phyloP scores from a whole-genome alignment of 2,329 filamentous ascomycete species.

The Xylariaceae sp. region DNA sequence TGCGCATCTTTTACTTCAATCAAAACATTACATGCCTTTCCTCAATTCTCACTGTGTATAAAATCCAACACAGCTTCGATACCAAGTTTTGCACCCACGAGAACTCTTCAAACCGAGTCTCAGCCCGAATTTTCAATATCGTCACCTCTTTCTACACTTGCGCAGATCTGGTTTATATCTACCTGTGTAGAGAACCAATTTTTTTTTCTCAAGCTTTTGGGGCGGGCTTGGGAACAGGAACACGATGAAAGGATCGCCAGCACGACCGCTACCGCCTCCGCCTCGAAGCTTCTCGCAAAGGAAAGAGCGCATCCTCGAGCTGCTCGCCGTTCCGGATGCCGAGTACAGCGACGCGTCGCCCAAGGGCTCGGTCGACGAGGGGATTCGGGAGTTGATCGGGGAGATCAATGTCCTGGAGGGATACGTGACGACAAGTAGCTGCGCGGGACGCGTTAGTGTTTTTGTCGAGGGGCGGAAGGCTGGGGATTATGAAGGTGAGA shows the following conservation, averaged over 20 bases:
- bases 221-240: too few relatives aligned
- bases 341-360: conserved; percentile 86
- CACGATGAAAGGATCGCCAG: conserved; percentile 2
- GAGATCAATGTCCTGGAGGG: conserved; percentile 78
- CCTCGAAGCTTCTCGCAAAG: conserved; percentile 58
- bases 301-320: conserved; percentile 75
- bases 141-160: too few relatives aligned
- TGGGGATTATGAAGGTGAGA: conserved; percentile 28
- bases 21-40: not conserved
- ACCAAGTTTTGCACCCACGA: not conserved
- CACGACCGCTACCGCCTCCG: conserved; percentile 14
- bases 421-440: conserved; percentile 91
- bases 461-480: conserved; percentile 80
- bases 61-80: too few relatives aligned
- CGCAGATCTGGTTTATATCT: too few relatives aligned
- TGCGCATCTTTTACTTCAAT: not conserved
- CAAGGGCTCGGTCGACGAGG: conserved; percentile 84
- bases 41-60: too few relatives aligned
- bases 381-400: conserved; percentile 77
- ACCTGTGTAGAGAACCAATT: not conserved
- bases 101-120: not conserved
- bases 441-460: conserved; percentile 84
- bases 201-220: not conserved
- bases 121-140: too few relatives aligned
- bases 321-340: conserved; percentile 70